Percentiles rank a stretch among this genome's conserved stretches.
phyloP scores from a whole-genome alignment of 2,329 filamentous ascomycete species.

The Stromatinia cepivora region DNA sequence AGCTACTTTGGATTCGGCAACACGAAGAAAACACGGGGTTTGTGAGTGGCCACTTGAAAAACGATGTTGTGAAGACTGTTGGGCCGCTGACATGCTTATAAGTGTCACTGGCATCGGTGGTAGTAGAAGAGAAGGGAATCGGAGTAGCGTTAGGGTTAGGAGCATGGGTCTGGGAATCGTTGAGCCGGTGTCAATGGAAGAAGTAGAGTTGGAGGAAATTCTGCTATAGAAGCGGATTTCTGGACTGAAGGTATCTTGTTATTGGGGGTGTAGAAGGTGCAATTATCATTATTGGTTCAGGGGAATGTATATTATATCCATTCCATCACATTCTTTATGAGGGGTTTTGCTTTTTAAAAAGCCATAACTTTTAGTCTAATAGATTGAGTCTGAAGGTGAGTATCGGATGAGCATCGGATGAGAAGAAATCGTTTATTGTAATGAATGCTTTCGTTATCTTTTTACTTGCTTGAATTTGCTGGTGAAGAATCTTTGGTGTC shows the following conservation, averaged over 20 bases:
- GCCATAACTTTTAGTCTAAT: background rate
- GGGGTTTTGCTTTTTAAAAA: background rate
- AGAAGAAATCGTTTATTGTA: background rate
- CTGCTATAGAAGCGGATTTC: too few species aligned
- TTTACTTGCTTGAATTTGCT: background rate
- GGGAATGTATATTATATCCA: background rate
- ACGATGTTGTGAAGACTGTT: background rate
- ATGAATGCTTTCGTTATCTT: background rate
- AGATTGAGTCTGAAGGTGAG: background rate
- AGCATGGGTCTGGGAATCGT: background rate
- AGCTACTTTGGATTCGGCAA: constrained; percentile 19
- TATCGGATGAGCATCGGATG: background rate
- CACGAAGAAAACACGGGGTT: background rate
- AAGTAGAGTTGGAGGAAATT: constrained; percentile 12
- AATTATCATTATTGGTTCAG: background rate
- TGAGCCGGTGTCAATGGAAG: background rate
- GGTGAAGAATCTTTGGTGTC: background rate
- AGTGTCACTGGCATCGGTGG: background rate
- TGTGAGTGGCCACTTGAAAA: constrained; percentile 10
- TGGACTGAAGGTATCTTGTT: background rate
- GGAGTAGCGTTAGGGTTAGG: background rate
- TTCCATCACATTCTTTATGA: constrained; percentile 3
- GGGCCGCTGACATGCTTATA: constrained; percentile 9
- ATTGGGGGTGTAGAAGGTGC: background rate
- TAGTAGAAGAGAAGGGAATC: background rate